These are phyloP conservation scores for Aureobasidium zeae DNA, from an alignment of 2,329 filamentous ascomycete species.

Conservation along the genomic window DNA sequence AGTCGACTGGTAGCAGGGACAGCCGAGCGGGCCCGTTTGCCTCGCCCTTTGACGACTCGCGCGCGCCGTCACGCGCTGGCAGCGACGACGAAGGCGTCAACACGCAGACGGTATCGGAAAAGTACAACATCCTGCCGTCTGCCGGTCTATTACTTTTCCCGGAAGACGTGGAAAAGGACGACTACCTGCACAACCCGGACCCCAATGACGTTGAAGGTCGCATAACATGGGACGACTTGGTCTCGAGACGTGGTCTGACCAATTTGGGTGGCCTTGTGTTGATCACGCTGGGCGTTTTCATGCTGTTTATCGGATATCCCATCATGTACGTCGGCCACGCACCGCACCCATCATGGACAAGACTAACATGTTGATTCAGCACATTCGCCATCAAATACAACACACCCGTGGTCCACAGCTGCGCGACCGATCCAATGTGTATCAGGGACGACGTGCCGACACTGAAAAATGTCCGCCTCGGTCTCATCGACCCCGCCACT, in stretches of 20 bases:
- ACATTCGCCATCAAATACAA: slow-evolving; percentile 46
- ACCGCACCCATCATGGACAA: not conserved
- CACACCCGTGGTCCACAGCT: slow-evolving; percentile 29
- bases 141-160: slow-evolving; percentile 59
- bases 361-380: slow-evolving; percentile 37
- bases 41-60: slow-evolving; percentile 52
- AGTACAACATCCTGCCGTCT: slow-evolving; percentile 62
- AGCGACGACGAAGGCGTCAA: slow-evolving; percentile 58
- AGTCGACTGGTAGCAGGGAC: slow-evolving; percentile 44
- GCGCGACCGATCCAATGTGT: slow-evolving; percentile 38
- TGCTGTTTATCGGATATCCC: slow-evolving; percentile 61
- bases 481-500: slow-evolving; percentile 60
- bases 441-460: slow-evolving; percentile 40
- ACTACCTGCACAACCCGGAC: slow-evolving; percentile 62
- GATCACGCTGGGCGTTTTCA: slow-evolving; percentile 51
- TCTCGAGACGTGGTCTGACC: slow-evolving; percentile 52
- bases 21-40: slow-evolving; percentile 42
- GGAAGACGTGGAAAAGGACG: slow-evolving; percentile 65
- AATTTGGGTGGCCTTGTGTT: slow-evolving; percentile 56
- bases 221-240: slow-evolving; percentile 51
- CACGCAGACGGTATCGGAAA: slow-evolving; percentile 63
- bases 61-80: slow-evolving; percentile 49
- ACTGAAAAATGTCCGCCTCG: slow-evolving; percentile 50
- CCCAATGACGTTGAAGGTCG: slow-evolving; percentile 52
- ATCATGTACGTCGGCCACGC: slow-evolving; percentile 47